Evolutionary conservation across 805 yeast genomes (phyloP).

Genomic region (Myxozyma neotropica): DNA sequence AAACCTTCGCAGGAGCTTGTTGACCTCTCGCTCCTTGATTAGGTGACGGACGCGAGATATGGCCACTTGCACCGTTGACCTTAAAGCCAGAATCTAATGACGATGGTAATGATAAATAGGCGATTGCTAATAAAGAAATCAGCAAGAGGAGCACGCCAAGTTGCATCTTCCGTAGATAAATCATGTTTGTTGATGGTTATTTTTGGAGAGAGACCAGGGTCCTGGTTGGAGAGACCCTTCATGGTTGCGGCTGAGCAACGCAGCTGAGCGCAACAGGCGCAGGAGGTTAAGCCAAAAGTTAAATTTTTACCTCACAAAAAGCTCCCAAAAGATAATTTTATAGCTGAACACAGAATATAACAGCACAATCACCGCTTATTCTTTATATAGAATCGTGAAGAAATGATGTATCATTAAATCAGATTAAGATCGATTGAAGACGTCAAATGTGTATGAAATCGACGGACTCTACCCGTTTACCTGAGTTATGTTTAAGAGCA

Average conservation of each 20-base stretch:
- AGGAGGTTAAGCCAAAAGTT: too few relatives aligned
- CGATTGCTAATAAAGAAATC: neutral
- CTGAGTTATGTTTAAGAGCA: too few relatives aligned
- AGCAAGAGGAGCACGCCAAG: neutral
- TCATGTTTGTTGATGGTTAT: neutral
- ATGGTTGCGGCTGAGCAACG: too few relatives aligned
- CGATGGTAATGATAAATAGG: constrained; percentile 3
- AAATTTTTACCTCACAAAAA: too few relatives aligned
- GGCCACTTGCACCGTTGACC: neutral
- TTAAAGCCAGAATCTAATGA: neutral
- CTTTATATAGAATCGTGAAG: too few relatives aligned
- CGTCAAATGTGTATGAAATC: too few relatives aligned
- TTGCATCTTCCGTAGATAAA: neutral
- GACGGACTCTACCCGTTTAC: too few relatives aligned
- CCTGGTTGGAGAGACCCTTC: too few relatives aligned
- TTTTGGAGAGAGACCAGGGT: neutral
- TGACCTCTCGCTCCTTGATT: constrained; percentile 2
- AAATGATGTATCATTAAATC: too few relatives aligned
- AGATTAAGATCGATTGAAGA: too few relatives aligned
- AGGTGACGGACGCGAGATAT: neutral
- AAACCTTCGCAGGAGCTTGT: neutral
- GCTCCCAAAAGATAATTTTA: neutral
- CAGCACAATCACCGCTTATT: neutral
- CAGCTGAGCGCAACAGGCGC: too few relatives aligned
- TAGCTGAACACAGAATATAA: neutral